Conservation (phyloP, 768 basidiomycete species). For the Suillus clintonianus region DNA sequence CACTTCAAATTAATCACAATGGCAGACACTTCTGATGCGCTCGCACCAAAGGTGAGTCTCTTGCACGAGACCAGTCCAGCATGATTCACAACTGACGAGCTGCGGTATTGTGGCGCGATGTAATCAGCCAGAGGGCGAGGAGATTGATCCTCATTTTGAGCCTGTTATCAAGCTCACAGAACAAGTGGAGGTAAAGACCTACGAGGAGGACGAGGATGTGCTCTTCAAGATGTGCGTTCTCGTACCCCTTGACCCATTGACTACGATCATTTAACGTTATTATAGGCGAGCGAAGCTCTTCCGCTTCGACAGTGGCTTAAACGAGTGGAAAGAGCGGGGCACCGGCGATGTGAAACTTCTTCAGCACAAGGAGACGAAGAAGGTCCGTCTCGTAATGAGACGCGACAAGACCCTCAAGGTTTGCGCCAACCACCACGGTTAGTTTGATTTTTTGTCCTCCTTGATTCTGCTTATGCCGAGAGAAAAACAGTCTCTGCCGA, state of each 20-base stretch:
- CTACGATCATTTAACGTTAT: slow-evolving; percentile 23
- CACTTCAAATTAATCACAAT: slow-evolving; percentile 34
- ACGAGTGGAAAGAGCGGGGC: slow-evolving; percentile 98
- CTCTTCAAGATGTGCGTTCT: slow-evolving; percentile 92
- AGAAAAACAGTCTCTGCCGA: slow-evolving; percentile 68
- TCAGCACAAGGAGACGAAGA: slow-evolving; percentile 85
- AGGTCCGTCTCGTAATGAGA: slow-evolving; percentile 96
- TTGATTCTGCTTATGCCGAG: slow-evolving; percentile 8
- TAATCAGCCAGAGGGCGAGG: slow-evolving; percentile 55
- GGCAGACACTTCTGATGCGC: slow-evolving; percentile 62
- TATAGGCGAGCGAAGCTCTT: slow-evolving; percentile 96
- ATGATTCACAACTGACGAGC: background rate
- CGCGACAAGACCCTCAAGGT: slow-evolving; percentile 99
- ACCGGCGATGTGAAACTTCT: slow-evolving; percentile 95
- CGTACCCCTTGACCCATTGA: slow-evolving; percentile 11
- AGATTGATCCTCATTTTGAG: slow-evolving; percentile 89
- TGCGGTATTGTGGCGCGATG: slow-evolving; percentile 3
- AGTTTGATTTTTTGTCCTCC: slow-evolving; percentile 25
- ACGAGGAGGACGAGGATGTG: slow-evolving; percentile 91
- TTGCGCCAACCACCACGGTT: slow-evolving; percentile 96
- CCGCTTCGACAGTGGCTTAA: slow-evolving; percentile 75
- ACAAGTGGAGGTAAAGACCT: slow-evolving; percentile 91
- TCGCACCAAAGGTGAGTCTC: slow-evolving; percentile 68
- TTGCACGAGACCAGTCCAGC: slow-evolving; percentile 17
- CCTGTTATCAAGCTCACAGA: slow-evolving; percentile 97